These are phyloP conservation scores for Hypholoma sublateritium DNA, from an alignment of 768 basidiomycete genomes.

Conservation along the genomic window DNA sequence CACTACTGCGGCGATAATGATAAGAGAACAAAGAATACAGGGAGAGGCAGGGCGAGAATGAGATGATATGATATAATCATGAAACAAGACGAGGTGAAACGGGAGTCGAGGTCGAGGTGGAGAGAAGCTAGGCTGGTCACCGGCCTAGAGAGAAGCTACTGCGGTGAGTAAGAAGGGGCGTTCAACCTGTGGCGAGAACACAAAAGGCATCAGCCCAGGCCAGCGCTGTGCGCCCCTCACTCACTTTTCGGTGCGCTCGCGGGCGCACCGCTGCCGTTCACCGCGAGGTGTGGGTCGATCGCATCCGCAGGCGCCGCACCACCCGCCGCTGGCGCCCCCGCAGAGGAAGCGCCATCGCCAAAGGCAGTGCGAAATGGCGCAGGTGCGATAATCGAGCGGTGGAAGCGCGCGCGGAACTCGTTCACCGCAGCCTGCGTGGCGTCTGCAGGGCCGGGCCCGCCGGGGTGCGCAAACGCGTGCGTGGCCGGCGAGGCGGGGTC, in stretches of 20 bases:
- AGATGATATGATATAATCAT: background rate
- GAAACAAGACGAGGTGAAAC: background rate
- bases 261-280: conserved; percentile 8
- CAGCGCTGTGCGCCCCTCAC: background rate
- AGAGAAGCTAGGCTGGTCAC: background rate
- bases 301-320: conserved; percentile 25
- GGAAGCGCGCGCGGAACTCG: conserved; percentile 69
- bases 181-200: conserved; percentile 1
- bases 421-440: conserved; percentile 29
- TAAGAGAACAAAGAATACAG: conserved; percentile 3
- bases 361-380: conserved; percentile 49
- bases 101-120: background rate
- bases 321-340: conserved; percentile 27
- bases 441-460: conserved; percentile 24
- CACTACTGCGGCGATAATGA: conserved; percentile 8
- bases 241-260: conserved; percentile 19
- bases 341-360: conserved; percentile 15
- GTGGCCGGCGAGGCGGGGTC: conserved; percentile 22
- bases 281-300: conserved; percentile 36
- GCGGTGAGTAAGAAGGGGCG: background rate
- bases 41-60: background rate
- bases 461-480: conserved; percentile 22
- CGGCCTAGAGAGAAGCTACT: background rate
- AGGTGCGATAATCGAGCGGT: conserved; percentile 57
- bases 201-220: background rate